Percentiles rank a stretch among this genome's conserved stretches.
These are phyloP conservation scores for Salix caprea DNA, from an alignment of 345 rosid species.

Conservation along the genomic window DNA sequence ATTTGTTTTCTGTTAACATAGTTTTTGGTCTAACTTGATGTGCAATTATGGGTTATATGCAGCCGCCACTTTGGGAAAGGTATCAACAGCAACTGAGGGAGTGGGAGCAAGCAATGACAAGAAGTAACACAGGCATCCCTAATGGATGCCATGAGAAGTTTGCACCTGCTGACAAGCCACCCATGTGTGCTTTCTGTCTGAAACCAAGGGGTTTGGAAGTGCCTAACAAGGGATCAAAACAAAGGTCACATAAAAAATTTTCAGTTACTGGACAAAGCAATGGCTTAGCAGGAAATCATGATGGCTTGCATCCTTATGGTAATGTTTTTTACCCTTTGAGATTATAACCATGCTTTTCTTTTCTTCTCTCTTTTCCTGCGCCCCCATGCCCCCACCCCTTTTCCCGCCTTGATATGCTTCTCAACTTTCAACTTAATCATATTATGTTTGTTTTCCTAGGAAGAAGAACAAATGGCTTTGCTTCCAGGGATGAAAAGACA, in stretches of 20 bases:
- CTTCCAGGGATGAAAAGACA: conserved; percentile 64
- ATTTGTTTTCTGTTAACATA: not conserved
- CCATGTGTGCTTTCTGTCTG: conserved; percentile 94
- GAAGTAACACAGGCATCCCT: conserved; percentile 30
- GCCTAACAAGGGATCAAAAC: conserved; percentile 83
- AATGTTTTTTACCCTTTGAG: conserved; percentile 1
- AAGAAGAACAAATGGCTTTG: conserved; percentile 64
- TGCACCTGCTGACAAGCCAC: conserved; percentile 61
- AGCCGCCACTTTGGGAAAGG: conserved; percentile 93
- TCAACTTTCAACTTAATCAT: conserved; percentile 8
- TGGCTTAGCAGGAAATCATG: conserved; percentile 48
- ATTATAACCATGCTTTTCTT: not conserved
- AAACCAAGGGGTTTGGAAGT: conserved; percentile 96
- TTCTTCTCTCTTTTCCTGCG: not conserved
- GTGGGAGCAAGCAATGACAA: conserved; percentile 67
- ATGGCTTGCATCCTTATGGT: conserved; percentile 49
- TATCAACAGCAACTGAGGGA: conserved; percentile 75
- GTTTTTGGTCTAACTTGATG: not conserved
- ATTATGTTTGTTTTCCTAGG: conserved; percentile 40
- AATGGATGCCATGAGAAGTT: conserved; percentile 51
- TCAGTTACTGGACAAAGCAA: conserved; percentile 59
- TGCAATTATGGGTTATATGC: conserved; percentile 18
- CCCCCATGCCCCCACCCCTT: not conserved
- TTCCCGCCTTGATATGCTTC: not conserved
- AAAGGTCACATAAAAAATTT: conserved; percentile 66